A percentile compares a stretch with the other conserved stretches of the same genome.
Evolutionary conservation across 495 filamentous ascomycete species (phyloP).

Genomic region (Podospora bellae-mahoneyi): DNA sequence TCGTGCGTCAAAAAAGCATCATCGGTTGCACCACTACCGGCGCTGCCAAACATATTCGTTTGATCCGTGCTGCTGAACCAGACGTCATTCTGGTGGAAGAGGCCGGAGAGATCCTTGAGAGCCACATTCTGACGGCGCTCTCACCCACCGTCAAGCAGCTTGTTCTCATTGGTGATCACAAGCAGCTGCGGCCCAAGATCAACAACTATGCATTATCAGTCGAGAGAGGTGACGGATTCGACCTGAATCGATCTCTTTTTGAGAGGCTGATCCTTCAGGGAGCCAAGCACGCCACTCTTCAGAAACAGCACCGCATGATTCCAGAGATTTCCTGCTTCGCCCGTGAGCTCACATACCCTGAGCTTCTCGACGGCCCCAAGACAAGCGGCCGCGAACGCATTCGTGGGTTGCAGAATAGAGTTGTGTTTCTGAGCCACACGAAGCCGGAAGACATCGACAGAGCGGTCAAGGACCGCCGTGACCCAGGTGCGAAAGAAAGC

Average conservation of each 20-base stretch:
- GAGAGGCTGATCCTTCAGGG: slow-evolving; percentile 61
- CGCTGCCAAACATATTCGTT: slow-evolving; percentile 59
- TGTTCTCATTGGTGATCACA: slow-evolving; percentile 74
- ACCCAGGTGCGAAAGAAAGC: slow-evolving; percentile 47
- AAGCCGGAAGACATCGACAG: slow-evolving; percentile 48
- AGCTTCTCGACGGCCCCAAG: slow-evolving; percentile 55
- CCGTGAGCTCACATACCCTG: slow-evolving; percentile 59
- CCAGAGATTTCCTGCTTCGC: slow-evolving; percentile 66
- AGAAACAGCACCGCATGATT: slow-evolving; percentile 66
- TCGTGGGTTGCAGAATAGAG: slow-evolving; percentile 56
- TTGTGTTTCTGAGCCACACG: slow-evolving; percentile 66
- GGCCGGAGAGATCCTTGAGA: slow-evolving; percentile 75
- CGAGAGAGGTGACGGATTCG: slow-evolving; percentile 64
- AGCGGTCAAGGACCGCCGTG: slow-evolving; percentile 48
- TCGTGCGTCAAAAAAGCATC: slow-evolving; percentile 56
- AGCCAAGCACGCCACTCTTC: slow-evolving; percentile 53
- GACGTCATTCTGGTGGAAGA: slow-evolving; percentile 69
- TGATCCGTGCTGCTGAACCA: slow-evolving; percentile 50
- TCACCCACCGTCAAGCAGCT: slow-evolving; percentile 59
- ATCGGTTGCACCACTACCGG: slow-evolving; percentile 75
- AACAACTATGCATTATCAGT: slow-evolving; percentile 62
- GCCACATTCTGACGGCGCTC: slow-evolving; percentile 63
- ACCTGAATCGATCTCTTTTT: slow-evolving; percentile 70
- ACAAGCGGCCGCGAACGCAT: slow-evolving; percentile 50
- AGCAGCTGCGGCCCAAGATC: slow-evolving; percentile 70